Percentiles rank a stretch among this genome's conserved stretches.
These are phyloP conservation scores for Auriscalpium orientale DNA, from an alignment of 768 basidiomycete genomes.

Conservation along the genomic window DNA sequence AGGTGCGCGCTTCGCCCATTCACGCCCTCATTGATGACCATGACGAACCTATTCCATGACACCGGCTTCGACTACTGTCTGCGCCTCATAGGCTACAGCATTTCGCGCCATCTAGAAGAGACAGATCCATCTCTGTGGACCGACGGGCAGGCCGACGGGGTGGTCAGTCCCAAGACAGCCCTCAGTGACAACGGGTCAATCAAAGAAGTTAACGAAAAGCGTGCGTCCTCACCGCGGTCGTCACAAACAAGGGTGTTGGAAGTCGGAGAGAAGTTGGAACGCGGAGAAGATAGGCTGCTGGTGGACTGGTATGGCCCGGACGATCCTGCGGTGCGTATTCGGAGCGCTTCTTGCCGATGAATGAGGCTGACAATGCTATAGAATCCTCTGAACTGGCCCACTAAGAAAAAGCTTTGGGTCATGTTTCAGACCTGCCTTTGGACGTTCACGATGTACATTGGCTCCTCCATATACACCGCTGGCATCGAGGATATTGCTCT, in stretches of 20 bases:
- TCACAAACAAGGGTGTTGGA: background rate
- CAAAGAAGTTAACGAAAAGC: background rate
- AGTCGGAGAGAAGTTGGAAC: background rate
- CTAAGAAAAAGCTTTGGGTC: slow-evolving; percentile 20
- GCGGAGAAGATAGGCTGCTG: slow-evolving; percentile 12
- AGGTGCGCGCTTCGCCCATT: too few relatives aligned
- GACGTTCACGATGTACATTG: slow-evolving; percentile 27
- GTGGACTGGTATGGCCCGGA: slow-evolving; percentile 18
- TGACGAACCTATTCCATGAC: background rate
- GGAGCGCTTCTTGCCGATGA: too few relatives aligned
- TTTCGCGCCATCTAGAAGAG: background rate
- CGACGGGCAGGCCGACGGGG: background rate
- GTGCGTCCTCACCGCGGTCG: background rate
- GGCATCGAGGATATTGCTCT: slow-evolving; percentile 19
- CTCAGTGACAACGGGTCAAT: background rate
- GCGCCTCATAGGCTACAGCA: background rate
- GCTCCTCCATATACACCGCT: slow-evolving; percentile 24
- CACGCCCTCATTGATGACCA: background rate
- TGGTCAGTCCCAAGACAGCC: background rate
- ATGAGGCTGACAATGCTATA: background rate
- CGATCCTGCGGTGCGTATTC: background rate
- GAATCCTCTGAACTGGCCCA: slow-evolving; percentile 20
- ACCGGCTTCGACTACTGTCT: background rate
- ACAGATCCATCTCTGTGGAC: background rate
- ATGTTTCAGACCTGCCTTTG: slow-evolving; percentile 23